A percentile compares a stretch with the other conserved stretches of the same genome.
Evolutionary conservation across 805 yeast species (phyloP).

Genomic region (Candida coquimbonensis): DNA sequence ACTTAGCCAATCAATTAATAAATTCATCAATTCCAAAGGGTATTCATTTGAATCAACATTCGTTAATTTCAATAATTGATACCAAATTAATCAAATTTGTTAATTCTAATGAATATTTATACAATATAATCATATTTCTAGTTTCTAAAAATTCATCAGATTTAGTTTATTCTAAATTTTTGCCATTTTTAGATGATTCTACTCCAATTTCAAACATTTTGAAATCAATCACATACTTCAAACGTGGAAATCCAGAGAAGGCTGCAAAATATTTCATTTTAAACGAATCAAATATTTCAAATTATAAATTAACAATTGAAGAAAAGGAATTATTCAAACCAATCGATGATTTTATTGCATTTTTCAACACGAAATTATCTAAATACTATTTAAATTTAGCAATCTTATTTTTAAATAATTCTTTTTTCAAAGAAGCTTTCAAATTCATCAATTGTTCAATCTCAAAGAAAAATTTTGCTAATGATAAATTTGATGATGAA

Average conservation of each 20-base stretch:
- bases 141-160: constrained; percentile 8
- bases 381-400: constrained; percentile 34
- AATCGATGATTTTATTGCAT: constrained; percentile 16
- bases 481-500: constrained; percentile 17
- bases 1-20: constrained; percentile 1
- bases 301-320: constrained; percentile 15
- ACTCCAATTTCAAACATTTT: constrained; percentile 16
- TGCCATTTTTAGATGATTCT: constrained; percentile 11
- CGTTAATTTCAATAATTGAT: constrained; percentile 10
- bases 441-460: constrained; percentile 25
- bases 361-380: constrained; percentile 26
- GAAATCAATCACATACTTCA: constrained; percentile 18
- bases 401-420: constrained; percentile 27
- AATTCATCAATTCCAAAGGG: constrained; percentile 10
- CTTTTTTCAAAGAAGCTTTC: constrained; percentile 28
- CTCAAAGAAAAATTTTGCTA: constrained; percentile 13
- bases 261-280: constrained; percentile 27
- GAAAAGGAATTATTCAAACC: constrained; percentile 18
- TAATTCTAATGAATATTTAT: constrained; percentile 13
- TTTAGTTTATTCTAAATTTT: constrained; percentile 12
- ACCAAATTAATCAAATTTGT: constrained; percentile 13
- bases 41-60: constrained; percentile 8
- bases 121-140: constrained; percentile 6
- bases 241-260: constrained; percentile 20
- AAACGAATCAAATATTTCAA: constrained; percentile 24